phyloP scores from a whole-genome alignment of 495 filamentous ascomycete species.

The Usnea hakonensis region DNA sequence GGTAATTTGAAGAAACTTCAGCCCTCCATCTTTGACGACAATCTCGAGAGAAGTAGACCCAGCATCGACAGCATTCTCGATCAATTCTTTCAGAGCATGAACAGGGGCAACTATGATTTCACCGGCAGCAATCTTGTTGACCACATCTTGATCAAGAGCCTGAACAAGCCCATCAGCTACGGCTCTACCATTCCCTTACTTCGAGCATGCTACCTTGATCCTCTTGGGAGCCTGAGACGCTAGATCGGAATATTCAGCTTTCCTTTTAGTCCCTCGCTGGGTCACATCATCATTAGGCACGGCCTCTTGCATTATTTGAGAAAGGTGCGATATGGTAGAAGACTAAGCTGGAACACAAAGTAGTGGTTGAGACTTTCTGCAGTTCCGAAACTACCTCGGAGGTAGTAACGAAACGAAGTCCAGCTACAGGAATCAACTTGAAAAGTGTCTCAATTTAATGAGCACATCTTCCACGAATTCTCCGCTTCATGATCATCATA shows the following conservation, averaged over 20 bases:
- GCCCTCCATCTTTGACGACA: slow-evolving; percentile 88
- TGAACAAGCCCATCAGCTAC: slow-evolving; percentile 30
- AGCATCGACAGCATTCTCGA: slow-evolving; percentile 96
- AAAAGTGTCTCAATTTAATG: too few relatives aligned
- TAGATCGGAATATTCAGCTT: slow-evolving; percentile 43
- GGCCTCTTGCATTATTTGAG: slow-evolving; percentile 34
- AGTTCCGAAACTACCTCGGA: too few relatives aligned
- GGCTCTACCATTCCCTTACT: neutral
- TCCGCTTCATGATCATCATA: too few relatives aligned
- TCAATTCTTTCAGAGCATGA: slow-evolving; percentile 93
- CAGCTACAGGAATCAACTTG: too few relatives aligned
- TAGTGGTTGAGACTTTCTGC: neutral
- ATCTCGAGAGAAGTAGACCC: slow-evolving; percentile 89
- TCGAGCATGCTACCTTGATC: slow-evolving; percentile 46
- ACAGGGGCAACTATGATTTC: slow-evolving; percentile 98
- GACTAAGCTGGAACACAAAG: neutral
- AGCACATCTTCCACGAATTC: too few relatives aligned
- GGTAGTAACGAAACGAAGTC: too few relatives aligned
- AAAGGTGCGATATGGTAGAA: too few relatives aligned
- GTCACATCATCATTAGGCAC: slow-evolving; percentile 40
- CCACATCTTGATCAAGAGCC: slow-evolving; percentile 89
- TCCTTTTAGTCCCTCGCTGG: slow-evolving; percentile 56
- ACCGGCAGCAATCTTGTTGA: slow-evolving; percentile 99
- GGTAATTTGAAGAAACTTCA: slow-evolving; percentile 94
- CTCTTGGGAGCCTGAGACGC: slow-evolving; percentile 48